phyloP scores from a whole-genome alignment of 768 basidiomycete genomes.

The Boletus pseudopeckii region DNA sequence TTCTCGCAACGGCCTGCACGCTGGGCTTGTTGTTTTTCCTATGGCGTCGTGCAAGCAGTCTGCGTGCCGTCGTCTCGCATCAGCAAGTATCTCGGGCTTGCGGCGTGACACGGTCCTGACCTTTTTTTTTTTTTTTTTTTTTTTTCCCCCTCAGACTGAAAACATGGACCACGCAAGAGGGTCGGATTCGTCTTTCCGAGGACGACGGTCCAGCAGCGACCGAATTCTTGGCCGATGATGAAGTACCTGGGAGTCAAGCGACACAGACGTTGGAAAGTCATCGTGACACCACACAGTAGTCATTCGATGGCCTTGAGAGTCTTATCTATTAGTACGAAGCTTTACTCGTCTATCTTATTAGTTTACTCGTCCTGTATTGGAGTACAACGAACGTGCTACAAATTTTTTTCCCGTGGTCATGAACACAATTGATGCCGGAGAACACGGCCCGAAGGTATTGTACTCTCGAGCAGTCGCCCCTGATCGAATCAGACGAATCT shows the following conservation, averaged over 20 bases:
- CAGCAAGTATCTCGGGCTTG: conserved; percentile 39
- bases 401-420: too few species aligned
- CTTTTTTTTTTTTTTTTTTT: too few species aligned
- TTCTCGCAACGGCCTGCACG: conserved; percentile 57
- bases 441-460: too few species aligned
- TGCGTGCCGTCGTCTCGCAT: conserved; percentile 60
- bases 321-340: too few species aligned
- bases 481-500: too few species aligned
- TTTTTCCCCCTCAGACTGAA: conserved; percentile 44
- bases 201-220: conserved; percentile 72
- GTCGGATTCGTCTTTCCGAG: conserved; percentile 61
- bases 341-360: too few species aligned
- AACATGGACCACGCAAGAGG: conserved; percentile 50
- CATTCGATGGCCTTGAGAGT: too few species aligned
- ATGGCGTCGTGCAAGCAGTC: conserved; percentile 55
- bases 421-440: too few species aligned
- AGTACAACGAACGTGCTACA: too few species aligned
- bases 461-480: too few species aligned
- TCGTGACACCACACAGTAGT: conserved; percentile 2
- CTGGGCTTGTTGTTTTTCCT: conserved; percentile 57
- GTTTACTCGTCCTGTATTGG: too few species aligned
- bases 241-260: conserved; percentile 34
- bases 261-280: conserved; percentile 4
- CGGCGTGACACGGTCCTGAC: not conserved
- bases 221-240: conserved; percentile 61